Base-by-base conservation (phyloP, 305 asterid species). In the Fraxinus albicans region DNA sequence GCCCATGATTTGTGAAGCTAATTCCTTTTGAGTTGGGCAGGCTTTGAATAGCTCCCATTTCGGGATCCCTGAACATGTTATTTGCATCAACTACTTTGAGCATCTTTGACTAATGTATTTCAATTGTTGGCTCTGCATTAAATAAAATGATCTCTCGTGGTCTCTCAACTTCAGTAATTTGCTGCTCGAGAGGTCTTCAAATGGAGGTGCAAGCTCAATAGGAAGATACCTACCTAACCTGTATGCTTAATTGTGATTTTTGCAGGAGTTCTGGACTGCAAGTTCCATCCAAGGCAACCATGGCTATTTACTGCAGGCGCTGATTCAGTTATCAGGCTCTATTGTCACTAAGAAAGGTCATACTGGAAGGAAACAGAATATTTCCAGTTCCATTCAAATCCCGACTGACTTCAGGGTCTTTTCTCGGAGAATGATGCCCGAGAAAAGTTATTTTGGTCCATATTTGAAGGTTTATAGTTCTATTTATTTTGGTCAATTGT, bases 231-330 rank as follows among this genome's bases (percentile, higher is more conserved):
- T 29, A 29, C 2, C 9, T 84, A 55, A 80, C 84, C 72, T 17
- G 63, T 63, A 23, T 23, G 35, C 8, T 10, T 23, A 27, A 25
- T 50, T 77, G 21, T 77, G 53, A 13, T 81, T 82, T 82, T 85
- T 84, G 83, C 92, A 96, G 99, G 99, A 82, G 94, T 96, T 69
- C 58, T 96, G 92, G 98, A 94, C 88, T 94, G 98, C 78, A 93
- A 92, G 84, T 96, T 96, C 91, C 99, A 96, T 81, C 99, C 99
- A 2, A 92, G 93, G 90, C 98, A 96, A 87, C 98, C 99, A 6
- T 94, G 98, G 98, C 80, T 96, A 88, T 96, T 96, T 85, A 96
- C 98, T 69, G 96, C 98, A 0, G 99, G 98, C 13, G 90, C 94
- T 0, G 98, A 96, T 88, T 92, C 97, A 6, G 69, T 90, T 83